These are phyloP conservation scores for Stylonectria norvegica DNA, from an alignment of 2,329 filamentous ascomycete species.

Conservation along the genomic window DNA sequence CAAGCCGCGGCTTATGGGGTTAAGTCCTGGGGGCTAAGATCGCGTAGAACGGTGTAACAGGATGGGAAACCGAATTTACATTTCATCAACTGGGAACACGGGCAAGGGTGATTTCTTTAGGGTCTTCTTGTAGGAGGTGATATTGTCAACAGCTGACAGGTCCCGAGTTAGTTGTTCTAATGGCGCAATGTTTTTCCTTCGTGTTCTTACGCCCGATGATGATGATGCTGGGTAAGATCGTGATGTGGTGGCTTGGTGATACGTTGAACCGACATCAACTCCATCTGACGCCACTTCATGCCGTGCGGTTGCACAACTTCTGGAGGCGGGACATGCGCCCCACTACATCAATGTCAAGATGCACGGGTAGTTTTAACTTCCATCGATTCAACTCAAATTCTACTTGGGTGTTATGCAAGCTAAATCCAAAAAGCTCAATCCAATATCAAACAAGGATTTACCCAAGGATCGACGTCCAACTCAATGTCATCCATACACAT, in stretches of 20 bases:
- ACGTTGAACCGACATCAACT: neutral
- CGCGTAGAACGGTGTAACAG: conserved; percentile 31
- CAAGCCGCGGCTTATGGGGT: conserved; percentile 9
- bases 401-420: too few relatives aligned
- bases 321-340: too few relatives aligned
- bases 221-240: neutral
- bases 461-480: too few relatives aligned
- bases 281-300: too few relatives aligned
- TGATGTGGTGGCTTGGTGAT: conserved; percentile 1
- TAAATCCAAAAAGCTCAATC: too few relatives aligned
- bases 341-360: too few relatives aligned
- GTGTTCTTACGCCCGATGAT: conserved; percentile 18
- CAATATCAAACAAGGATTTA: too few relatives aligned
- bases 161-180: conserved; percentile 22
- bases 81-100: conserved; percentile 25
- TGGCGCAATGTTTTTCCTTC: conserved; percentile 24
- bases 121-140: too few relatives aligned
- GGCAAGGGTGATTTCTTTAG: conserved; percentile 20
- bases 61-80: conserved; percentile 24
- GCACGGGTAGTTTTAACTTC: too few relatives aligned
- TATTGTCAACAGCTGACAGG: conserved; percentile 16
- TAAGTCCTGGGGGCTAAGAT: conserved; percentile 14
- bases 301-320: too few relatives aligned
- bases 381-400: too few relatives aligned
- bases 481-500: too few relatives aligned